Percentiles rank a stretch among this genome's conserved stretches.
phyloP scores from a whole-genome alignment of 2,329 filamentous ascomycete species.

The Fusarium sp. region DNA sequence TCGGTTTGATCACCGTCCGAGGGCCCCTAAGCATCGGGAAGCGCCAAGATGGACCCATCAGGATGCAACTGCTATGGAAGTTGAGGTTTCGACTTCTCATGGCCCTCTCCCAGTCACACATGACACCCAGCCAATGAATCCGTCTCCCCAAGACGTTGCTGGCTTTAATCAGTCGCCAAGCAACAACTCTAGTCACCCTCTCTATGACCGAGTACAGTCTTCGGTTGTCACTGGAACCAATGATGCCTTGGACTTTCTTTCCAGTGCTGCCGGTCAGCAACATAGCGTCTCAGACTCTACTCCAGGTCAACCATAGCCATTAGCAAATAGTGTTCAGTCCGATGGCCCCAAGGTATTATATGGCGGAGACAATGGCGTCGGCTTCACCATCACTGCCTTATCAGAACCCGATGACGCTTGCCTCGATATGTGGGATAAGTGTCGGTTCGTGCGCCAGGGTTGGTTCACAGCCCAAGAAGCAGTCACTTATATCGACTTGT shows the following conservation, averaged over 20 bases:
- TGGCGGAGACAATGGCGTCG: constrained; percentile 10
- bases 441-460: constrained; percentile 42
- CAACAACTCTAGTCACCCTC: constrained; percentile 4
- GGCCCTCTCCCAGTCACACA: not conserved
- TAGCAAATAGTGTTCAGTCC: not conserved
- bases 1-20: constrained; percentile 22
- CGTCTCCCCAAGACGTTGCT: not conserved
- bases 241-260: constrained; percentile 32
- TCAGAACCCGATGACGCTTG: constrained; percentile 35
- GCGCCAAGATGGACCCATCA: constrained; percentile 25
- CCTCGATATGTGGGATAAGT: constrained; percentile 43
- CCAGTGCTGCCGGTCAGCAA: constrained; percentile 19
- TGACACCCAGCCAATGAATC: not conserved
- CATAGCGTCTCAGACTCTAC: constrained; percentile 16
- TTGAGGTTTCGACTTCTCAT: not conserved
- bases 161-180: constrained; percentile 3
- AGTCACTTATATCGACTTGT: constrained; percentile 43
- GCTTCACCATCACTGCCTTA: constrained; percentile 21
- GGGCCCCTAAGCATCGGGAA: constrained; percentile 23
- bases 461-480: constrained; percentile 45
- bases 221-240: constrained; percentile 29
- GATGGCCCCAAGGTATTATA: constrained; percentile 6
- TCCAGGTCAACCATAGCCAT: constrained; percentile 4
- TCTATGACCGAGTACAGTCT: constrained; percentile 27
- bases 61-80: not conserved